phyloP scores from a whole-genome alignment of 2,329 filamentous ascomycete species.

The Colletotrichum costaricense region DNA sequence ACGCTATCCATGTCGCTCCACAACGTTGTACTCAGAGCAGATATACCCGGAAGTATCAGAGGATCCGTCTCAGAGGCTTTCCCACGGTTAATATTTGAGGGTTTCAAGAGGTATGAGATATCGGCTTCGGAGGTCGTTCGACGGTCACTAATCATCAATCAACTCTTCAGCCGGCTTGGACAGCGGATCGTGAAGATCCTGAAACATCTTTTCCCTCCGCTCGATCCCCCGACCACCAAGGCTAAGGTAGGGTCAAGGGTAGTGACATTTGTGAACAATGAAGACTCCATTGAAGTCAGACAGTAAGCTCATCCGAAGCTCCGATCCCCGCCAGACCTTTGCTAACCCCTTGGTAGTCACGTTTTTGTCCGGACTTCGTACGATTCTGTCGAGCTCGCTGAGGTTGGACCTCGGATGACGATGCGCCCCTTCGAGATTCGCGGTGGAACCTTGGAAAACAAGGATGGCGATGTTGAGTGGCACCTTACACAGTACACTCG shows the following conservation, averaged over 20 bases:
- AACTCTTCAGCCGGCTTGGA: slow-evolving; percentile 73
- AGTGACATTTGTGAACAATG: slow-evolving; percentile 76
- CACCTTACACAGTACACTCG: slow-evolving; percentile 94
- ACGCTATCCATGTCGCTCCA: slow-evolving; percentile 88
- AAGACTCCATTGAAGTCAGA: slow-evolving; percentile 92
- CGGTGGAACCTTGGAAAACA: slow-evolving; percentile 90
- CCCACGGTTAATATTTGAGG: slow-evolving; percentile 95
- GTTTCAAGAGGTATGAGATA: slow-evolving; percentile 66
- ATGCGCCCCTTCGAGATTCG: slow-evolving; percentile 92
- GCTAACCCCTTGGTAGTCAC: slow-evolving; percentile 43
- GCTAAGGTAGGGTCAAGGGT: slow-evolving; percentile 87
- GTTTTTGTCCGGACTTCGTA: slow-evolving; percentile 96
- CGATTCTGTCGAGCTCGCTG: slow-evolving; percentile 83
- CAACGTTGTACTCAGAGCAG: slow-evolving; percentile 88
- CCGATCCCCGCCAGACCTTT: neutral
- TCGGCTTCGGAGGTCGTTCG: neutral
- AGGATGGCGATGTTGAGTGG: slow-evolving; percentile 97
- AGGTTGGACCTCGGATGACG: slow-evolving; percentile 83
- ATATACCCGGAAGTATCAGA: slow-evolving; percentile 88
- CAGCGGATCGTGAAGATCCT: slow-evolving; percentile 87
- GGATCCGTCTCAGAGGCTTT: slow-evolving; percentile 94
- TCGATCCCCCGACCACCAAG: slow-evolving; percentile 78
- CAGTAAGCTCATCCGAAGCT: slow-evolving; percentile 40
- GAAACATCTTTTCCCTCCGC: slow-evolving; percentile 93
- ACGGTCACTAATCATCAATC: neutral